A percentile compares a stretch with the other conserved stretches of the same genome.
phyloP scores from a whole-genome alignment of 2,329 filamentous ascomycete genomes.

The Paecilomyces dactylethromorphus region DNA sequence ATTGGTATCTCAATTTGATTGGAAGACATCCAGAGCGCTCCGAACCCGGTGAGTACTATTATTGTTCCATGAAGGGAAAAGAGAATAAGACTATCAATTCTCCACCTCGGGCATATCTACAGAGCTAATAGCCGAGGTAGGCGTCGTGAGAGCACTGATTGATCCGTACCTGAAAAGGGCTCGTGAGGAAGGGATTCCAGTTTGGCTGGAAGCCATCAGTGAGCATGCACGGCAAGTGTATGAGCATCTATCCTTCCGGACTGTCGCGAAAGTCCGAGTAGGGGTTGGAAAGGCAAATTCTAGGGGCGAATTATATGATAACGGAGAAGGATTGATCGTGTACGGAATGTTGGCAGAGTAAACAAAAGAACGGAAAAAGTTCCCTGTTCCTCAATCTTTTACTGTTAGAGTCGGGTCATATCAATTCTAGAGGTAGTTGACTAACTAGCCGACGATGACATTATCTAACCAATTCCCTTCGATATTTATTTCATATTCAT shows the following conservation, averaged over 20 bases:
- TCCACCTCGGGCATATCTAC: too few species aligned
- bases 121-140: background rate
- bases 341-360: conserved; percentile 8
- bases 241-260: conserved; percentile 6
- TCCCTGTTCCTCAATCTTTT: too few species aligned
- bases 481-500: too few species aligned
- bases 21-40: conserved; percentile 6
- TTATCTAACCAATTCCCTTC: too few species aligned
- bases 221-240: conserved; percentile 7
- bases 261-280: conserved; percentile 1
- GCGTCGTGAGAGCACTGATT: conserved; percentile 6
- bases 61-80: background rate
- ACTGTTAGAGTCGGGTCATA: too few species aligned
- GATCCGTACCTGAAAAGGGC: conserved; percentile 7
- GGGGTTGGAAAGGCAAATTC: conserved; percentile 3
- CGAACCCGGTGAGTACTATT: conserved; percentile 2
- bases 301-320: conserved; percentile 5
- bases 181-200: background rate
- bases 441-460: too few species aligned
- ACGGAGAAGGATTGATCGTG: conserved; percentile 4
- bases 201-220: conserved; percentile 7
- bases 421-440: too few species aligned
- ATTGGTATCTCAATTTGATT: conserved; percentile 7
- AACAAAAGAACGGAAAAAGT: background rate
- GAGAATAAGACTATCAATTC: background rate